Base-by-base conservation (phyloP, 345 rosid genomes). In the Salix koriyanagi region DNA sequence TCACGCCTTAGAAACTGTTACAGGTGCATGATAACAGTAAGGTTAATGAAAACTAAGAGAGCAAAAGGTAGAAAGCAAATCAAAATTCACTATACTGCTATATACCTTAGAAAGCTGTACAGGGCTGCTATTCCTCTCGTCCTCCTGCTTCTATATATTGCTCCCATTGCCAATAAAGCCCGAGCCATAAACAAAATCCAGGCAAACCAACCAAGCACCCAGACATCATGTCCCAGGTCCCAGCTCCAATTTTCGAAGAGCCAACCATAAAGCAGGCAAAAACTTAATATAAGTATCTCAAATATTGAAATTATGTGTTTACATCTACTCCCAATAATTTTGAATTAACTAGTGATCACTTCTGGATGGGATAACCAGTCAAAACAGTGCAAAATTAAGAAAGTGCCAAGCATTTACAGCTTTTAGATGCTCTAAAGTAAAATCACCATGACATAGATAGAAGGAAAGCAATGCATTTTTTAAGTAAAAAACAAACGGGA, bases 231-330 rank as follows among this genome's bases (percentile, higher is more conserved):
- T 85, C 93, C 88, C 80, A 85, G 88, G 83, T 87, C 92, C 90
- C 97, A 91, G 99, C 99, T 96, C 99, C 97, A 92, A 91, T 85
- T 89, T 79, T 86, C 92, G 72, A 87, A 92, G 97, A 91, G 97
- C 95, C 98, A 85, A 79, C 77, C 84, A 90, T 74, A 84, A 73
- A 85, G 86, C 71, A 89, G 91, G 91, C 90, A 92, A 86, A 91
- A 52, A 80, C 83, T 83, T 82, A 92, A 69, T 79, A 86, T 92
- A 84, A 87, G 97, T 84, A 88, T 79, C 93, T 85, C 85, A 77
- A 44, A 78, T 70, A 79, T 76, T 61, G 68, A 76, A 16, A 48
- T 34, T 23, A 64, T 13, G 67, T 60, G 66, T 42, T 61, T 70
- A 73, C 23, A 75, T 41, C 10, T 36, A 60, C 26, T 39, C 10